A percentile compares a stretch with the other conserved stretches of the same genome.
Evolutionary conservation across 139 green algal species (phyloP).

Genomic region (Pseudopediastrum boryanum): DNA sequence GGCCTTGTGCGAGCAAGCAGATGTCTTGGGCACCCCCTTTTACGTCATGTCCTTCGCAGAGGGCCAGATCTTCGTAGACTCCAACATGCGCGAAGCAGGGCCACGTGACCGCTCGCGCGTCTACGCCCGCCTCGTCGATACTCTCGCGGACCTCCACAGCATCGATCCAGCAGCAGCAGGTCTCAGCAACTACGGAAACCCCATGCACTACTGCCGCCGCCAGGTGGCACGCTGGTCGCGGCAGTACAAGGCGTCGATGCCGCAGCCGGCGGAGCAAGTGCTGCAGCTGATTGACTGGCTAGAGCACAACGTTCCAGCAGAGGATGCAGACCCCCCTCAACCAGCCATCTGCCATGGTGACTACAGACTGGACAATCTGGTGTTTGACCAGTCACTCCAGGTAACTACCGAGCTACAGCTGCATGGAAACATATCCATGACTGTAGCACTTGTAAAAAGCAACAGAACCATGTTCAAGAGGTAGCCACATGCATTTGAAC

Average conservation of each 20-base stretch:
- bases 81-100: constrained; percentile 62
- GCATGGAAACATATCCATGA: too few relatives aligned
- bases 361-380: constrained; percentile 96
- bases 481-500: too few relatives aligned
- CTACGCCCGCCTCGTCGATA: constrained; percentile 66
- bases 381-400: constrained; percentile 62
- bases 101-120: constrained; percentile 28
- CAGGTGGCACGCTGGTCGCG: constrained; percentile 75
- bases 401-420: too few relatives aligned
- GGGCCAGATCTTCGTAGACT: constrained; percentile 74
- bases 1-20: constrained; percentile 76
- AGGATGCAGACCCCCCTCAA: constrained; percentile 48
- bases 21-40: constrained; percentile 92
- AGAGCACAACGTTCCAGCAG: constrained; percentile 65
- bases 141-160: constrained; percentile 86
- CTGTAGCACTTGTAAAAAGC: too few relatives aligned
- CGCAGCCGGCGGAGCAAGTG: constrained; percentile 59
- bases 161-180: constrained; percentile 62
- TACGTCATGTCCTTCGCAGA: constrained; percentile 88
- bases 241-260: constrained; percentile 75
- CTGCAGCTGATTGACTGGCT: constrained; percentile 78
- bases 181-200: constrained; percentile 65
- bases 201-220: constrained; percentile 67
- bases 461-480: too few relatives aligned
- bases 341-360: constrained; percentile 85